Conservation (phyloP, 176 grass and related monocot genomes). For the Alloteropsis semialata region DNA sequence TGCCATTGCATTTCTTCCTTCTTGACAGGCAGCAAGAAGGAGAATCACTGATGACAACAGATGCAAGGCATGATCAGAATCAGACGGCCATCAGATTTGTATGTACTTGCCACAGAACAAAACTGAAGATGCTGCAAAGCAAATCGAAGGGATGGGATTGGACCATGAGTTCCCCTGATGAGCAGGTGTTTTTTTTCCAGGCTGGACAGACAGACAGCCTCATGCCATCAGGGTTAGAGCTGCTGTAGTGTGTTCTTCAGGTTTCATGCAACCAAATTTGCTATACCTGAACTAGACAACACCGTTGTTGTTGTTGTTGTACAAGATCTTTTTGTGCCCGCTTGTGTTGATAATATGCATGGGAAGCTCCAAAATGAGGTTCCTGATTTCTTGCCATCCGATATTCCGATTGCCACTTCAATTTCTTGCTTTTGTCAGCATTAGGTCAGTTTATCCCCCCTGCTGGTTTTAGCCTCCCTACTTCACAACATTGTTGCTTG, state of each 20-base stretch:
- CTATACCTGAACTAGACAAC: conserved; percentile 25
- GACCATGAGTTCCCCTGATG: not conserved
- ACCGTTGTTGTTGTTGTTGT: not conserved
- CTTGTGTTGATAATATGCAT: not conserved
- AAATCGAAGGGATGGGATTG: not conserved
- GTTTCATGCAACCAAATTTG: conserved; percentile 11
- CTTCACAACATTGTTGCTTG: not conserved
- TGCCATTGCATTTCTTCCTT: conserved; percentile 3
- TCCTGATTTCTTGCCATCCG: not conserved
- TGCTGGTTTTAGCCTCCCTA: not conserved
- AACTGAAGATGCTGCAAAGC: not conserved
- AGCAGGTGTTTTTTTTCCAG: conserved; percentile 17
- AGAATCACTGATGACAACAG: conserved; percentile 21
- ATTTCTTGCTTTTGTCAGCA: not conserved
- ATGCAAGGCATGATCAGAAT: conserved; percentile 2
- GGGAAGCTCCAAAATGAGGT: not conserved
- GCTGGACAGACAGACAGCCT: not conserved
- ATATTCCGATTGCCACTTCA: not conserved
- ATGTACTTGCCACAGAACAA: not conserved
- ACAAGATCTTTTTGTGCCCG: conserved; percentile 20
- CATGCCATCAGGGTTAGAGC: conserved; percentile 1
- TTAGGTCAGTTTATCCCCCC: not conserved
- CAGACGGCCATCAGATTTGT: not conserved
- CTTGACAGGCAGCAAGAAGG: conserved; percentile 38
- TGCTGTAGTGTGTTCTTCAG: not conserved